Percentiles rank a stretch among this genome's conserved stretches.
These are phyloP conservation scores for Botryosphaeria dothidea DNA, from an alignment of 2,329 filamentous ascomycete species.

Conservation along the genomic window DNA sequence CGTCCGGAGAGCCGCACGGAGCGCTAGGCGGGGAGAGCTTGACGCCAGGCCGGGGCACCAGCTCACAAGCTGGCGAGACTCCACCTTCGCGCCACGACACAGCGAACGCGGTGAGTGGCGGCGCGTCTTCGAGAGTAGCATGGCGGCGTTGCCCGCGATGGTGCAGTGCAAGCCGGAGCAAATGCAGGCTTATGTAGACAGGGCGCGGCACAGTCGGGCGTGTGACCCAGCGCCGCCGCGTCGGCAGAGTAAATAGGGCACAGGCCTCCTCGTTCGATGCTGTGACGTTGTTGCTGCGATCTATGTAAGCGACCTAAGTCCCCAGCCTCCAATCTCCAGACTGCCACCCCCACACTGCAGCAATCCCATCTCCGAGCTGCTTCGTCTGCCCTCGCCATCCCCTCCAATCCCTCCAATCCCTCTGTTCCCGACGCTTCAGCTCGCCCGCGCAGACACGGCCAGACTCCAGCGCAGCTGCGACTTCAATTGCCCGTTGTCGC, in stretches of 20 bases:
- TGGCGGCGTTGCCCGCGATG: not conserved
- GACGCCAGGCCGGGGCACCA: slow-evolving; percentile 10
- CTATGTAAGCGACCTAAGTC: not conserved
- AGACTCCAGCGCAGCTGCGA: not conserved
- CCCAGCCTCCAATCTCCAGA: slow-evolving; percentile 2
- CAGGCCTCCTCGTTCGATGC: not conserved
- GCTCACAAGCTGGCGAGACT: slow-evolving; percentile 3
- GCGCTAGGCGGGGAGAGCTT: not conserved
- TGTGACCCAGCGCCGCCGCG: slow-evolving; percentile 1
- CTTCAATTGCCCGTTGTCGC: not conserved
- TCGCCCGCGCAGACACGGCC: not conserved
- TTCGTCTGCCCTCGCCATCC: not conserved
- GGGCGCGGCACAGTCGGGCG: slow-evolving; percentile 1
- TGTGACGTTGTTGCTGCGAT: slow-evolving; percentile 16
- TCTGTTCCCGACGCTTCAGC: not conserved
- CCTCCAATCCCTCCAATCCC: not conserved
- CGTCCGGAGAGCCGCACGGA: not conserved
- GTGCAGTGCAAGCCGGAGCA: not conserved
- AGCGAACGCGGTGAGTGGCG: slow-evolving; percentile 3
- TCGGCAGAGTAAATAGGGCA: not conserved
- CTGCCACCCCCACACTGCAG: slow-evolving; percentile 1
- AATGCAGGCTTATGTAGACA: not conserved
- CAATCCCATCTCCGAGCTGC: not conserved
- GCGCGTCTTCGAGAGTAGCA: not conserved
- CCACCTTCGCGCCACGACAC: slow-evolving; percentile 1